phyloP scores from a whole-genome alignment of 305 asterid genomes.

The Fraxinus greggii region DNA sequence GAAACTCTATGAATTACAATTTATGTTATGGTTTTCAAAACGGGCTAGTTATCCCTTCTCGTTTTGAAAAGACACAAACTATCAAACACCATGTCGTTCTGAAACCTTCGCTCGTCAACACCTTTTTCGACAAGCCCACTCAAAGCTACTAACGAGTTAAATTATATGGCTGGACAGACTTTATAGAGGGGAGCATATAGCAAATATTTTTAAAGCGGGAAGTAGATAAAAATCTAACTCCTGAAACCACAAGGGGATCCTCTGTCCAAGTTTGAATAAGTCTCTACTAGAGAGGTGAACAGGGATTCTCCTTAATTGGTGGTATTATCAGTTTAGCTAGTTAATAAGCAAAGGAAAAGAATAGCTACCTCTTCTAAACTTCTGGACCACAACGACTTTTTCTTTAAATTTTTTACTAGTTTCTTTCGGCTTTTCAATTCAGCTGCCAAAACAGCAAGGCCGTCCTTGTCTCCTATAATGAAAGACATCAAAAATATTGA shows the following conservation, averaged over 20 bases:
- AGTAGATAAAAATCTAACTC: neutral
- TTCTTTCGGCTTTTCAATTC: conserved; percentile 65
- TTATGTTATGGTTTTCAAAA: neutral
- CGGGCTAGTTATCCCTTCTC: neutral
- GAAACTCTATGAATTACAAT: conserved; percentile 4
- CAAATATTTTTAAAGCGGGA: neutral
- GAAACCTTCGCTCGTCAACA: neutral
- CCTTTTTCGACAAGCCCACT: neutral
- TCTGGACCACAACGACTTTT: conserved; percentile 76
- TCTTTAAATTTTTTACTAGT: conserved; percentile 59
- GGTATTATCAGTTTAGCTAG: neutral
- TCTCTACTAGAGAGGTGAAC: neutral
- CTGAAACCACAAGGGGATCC: neutral
- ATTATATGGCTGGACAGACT: neutral
- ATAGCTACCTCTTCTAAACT: conserved; percentile 73
- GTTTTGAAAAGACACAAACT: neutral
- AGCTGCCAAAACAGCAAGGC: conserved; percentile 39
- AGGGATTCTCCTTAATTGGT: neutral
- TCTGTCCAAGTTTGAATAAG: neutral
- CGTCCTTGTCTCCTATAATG: conserved; percentile 48
- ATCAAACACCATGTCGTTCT: neutral
- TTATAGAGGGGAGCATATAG: neutral
- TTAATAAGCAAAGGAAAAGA: conserved; percentile 16
- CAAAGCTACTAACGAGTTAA: neutral
- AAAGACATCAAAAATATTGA: conserved; percentile 19